Percentiles rank a stretch among this genome's conserved stretches.
These are phyloP conservation scores for Pseudogymnoascus destructans DNA, from an alignment of 2,329 filamentous ascomycete species.

Conservation along the genomic window DNA sequence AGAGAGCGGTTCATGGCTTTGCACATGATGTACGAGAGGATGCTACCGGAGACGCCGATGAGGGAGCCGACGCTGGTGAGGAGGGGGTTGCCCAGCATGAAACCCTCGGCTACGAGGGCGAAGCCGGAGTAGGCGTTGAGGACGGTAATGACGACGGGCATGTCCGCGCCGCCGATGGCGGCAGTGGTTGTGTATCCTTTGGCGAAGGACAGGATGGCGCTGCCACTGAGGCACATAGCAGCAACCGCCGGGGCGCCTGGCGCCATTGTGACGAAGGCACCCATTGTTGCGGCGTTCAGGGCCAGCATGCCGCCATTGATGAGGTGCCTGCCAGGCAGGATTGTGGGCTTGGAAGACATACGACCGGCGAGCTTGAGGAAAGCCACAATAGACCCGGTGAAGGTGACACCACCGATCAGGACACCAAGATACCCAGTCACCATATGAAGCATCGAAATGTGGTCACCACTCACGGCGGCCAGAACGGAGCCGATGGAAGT, in stretches of 20 bases:
- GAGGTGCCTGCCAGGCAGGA: conserved; percentile 60
- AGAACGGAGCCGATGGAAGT: conserved; percentile 83
- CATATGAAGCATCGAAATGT: conserved; percentile 62
- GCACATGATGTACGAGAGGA: conserved; percentile 77
- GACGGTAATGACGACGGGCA: conserved; percentile 85
- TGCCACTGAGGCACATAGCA: conserved; percentile 63
- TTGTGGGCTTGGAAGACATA: conserved; percentile 65
- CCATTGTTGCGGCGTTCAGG: conserved; percentile 70
- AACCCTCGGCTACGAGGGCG: conserved; percentile 75
- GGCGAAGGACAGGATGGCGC: conserved; percentile 63
- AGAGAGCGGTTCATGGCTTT: conserved; percentile 84
- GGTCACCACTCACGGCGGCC: conserved; percentile 47
- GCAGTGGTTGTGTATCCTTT: conserved; percentile 83
- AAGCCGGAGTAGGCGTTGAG: conserved; percentile 87
- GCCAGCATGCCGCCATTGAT: conserved; percentile 65
- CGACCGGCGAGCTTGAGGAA: conserved; percentile 75
- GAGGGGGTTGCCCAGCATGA: conserved; percentile 81
- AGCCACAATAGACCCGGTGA: conserved; percentile 80
- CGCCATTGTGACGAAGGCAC: conserved; percentile 68
- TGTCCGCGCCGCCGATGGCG: conserved; percentile 84
- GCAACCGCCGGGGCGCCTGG: conserved; percentile 68
- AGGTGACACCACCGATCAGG: conserved; percentile 76
- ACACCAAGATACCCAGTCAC: conserved; percentile 80
- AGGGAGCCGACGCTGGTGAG: conserved; percentile 75
- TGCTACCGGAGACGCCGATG: conserved; percentile 79